phyloP scores from a whole-genome alignment of 257 asterid species.

The Handroanthus guayacan region DNA sequence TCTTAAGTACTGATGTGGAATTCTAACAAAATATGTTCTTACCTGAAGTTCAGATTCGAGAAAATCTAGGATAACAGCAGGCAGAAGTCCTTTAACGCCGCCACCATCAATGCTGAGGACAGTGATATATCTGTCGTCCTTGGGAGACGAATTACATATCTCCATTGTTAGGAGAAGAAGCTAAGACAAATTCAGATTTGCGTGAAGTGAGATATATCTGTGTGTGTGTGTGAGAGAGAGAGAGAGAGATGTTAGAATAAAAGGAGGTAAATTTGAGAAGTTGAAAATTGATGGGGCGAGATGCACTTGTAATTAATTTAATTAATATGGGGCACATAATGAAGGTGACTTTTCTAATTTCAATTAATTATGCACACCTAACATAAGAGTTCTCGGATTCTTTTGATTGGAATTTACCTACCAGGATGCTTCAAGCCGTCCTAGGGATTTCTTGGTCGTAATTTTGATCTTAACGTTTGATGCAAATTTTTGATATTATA shows the following conservation, averaged over 20 bases:
- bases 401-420: conserved; percentile 5
- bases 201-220: neutral
- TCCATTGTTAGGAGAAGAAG: conserved; percentile 29
- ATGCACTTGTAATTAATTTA: too few species aligned
- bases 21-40: neutral
- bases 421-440: conserved; percentile 18
- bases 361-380: neutral
- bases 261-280: too few species aligned
- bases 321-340: too few species aligned
- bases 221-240: too few species aligned
- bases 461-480: neutral
- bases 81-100: conserved; percentile 62
- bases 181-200: neutral
- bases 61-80: conserved; percentile 53
- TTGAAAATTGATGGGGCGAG: too few species aligned
- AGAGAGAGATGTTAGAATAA: too few species aligned
- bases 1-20: neutral
- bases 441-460: neutral
- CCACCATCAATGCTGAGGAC: conserved; percentile 81
- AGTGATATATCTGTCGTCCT: conserved; percentile 44
- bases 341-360: too few species aligned
- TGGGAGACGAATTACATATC: conserved; percentile 38
- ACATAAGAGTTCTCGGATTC: neutral
- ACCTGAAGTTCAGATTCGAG: conserved; percentile 64
- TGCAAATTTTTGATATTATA: neutral